A percentile compares a stretch with the other conserved stretches of the same genome.
Conservation (phyloP, 192 early-diverging fungal species). For the Backusella liffmaniae region DNA sequence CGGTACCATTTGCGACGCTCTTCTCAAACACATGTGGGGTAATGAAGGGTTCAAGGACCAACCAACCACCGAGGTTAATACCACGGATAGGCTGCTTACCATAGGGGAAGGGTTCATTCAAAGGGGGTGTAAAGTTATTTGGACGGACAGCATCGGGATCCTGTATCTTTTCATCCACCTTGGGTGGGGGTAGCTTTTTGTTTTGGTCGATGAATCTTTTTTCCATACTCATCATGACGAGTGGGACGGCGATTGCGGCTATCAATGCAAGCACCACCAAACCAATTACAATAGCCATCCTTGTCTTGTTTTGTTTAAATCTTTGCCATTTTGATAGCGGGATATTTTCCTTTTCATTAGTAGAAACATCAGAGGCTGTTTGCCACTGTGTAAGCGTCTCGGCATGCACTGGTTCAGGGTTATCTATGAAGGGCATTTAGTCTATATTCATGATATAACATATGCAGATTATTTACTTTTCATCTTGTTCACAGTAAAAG, state of each 20-base stretch:
- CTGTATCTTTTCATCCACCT: not conserved
- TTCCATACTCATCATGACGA: not conserved
- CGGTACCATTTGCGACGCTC: slow-evolving; percentile 11
- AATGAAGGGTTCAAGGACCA: slow-evolving; percentile 64
- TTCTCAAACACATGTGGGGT: slow-evolving; percentile 50
- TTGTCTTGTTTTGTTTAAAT: not conserved
- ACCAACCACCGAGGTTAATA: slow-evolving; percentile 70
- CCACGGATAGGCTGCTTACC: slow-evolving; percentile 51
- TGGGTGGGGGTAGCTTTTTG: not conserved
- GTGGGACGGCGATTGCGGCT: not conserved
- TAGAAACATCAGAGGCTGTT: not conserved
- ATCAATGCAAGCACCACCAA: not conserved
- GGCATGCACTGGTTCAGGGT: not conserved
- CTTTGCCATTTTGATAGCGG: not conserved
- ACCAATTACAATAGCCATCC: not conserved
- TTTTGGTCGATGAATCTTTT: not conserved
- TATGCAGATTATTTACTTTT: not conserved
- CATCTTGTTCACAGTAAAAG: not conserved
- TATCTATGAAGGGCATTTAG: not conserved
- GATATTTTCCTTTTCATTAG: not conserved
- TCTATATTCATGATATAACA: not conserved
- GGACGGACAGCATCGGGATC: slow-evolving; percentile 20
- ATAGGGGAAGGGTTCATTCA: slow-evolving; percentile 43
- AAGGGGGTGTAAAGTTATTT: slow-evolving; percentile 41
- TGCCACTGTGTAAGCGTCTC: not conserved